Conservation (phyloP, 345 rosid species). For the Aurinia saxatilis region DNA sequence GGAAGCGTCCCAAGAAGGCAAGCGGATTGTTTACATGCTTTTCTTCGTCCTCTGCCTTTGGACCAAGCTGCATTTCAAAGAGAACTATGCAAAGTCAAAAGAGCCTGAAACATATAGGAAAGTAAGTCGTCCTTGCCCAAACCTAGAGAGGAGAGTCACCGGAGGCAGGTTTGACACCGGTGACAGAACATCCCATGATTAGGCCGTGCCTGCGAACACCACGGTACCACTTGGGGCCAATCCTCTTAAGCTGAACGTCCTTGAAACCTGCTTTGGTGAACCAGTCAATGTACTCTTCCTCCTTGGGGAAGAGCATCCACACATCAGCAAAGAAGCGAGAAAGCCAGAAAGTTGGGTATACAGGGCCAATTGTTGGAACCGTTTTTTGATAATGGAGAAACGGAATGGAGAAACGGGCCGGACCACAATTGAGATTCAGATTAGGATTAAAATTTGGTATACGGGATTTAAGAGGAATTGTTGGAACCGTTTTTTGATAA, state of each 20-base stretch:
- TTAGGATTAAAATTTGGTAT: too few species aligned
- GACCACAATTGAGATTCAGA: too few species aligned
- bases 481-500: too few species aligned
- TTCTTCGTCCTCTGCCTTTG: slow-evolving; percentile 74
- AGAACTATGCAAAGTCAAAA: neutral
- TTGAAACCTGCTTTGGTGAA: slow-evolving; percentile 86
- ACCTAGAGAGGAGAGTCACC: slow-evolving; percentile 99
- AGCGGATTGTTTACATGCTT: slow-evolving; percentile 61
- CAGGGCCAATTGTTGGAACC: slow-evolving; percentile 99
- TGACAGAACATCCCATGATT: slow-evolving; percentile 98
- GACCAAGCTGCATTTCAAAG: slow-evolving; percentile 64
- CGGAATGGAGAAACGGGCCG: too few species aligned
- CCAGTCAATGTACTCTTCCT: slow-evolving; percentile 99
- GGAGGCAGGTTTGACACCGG: slow-evolving; percentile 89
- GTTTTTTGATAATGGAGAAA: too few species aligned
- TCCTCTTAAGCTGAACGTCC: slow-evolving; percentile 84
- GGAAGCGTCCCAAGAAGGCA: slow-evolving; percentile 55
- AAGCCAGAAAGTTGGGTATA: slow-evolving; percentile 91
- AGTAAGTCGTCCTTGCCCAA: too few species aligned
- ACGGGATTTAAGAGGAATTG: too few species aligned
- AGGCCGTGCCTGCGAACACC: slow-evolving; percentile 97
- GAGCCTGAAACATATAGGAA: neutral
- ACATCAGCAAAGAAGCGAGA: slow-evolving; percentile 97
- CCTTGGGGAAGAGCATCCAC: slow-evolving; percentile 99
- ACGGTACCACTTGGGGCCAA: slow-evolving; percentile 99